Conservation (phyloP, 768 basidiomycete genomes). For the Piloderma croceum region DNA sequence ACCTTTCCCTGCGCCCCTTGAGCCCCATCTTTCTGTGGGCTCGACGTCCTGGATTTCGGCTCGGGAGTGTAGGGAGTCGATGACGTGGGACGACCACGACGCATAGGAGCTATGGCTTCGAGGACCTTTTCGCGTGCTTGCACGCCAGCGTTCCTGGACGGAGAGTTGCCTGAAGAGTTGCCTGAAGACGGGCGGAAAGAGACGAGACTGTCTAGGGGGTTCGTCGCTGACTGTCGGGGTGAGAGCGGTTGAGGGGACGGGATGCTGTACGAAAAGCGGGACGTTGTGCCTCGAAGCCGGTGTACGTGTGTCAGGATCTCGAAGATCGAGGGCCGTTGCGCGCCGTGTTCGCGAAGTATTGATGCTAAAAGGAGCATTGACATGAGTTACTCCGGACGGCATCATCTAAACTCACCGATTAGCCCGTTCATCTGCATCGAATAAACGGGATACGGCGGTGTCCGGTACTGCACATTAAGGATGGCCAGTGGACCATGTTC, state of each 20-base stretch:
- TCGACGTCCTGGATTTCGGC: conserved; percentile 27
- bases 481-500: conserved; percentile 96
- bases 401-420: conserved; percentile 55
- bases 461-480: conserved; percentile 91
- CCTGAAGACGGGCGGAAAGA: conserved; percentile 28
- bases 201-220: conserved; percentile 34
- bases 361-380: conserved; percentile 47
- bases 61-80: conserved; percentile 30
- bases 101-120: conserved; percentile 76
- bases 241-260: conserved; percentile 43
- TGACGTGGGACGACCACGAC: conserved; percentile 57
- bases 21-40: conserved; percentile 14
- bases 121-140: conserved; percentile 74
- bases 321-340: conserved; percentile 81
- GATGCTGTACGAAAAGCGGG: conserved; percentile 65
- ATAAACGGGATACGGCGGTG: conserved; percentile 84
- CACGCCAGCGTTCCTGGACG: conserved; percentile 45
- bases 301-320: conserved; percentile 83
- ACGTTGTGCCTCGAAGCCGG: conserved; percentile 80
- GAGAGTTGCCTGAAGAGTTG: conserved; percentile 19
- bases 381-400: conserved; percentile 3
- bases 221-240: conserved; percentile 29
- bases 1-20: conserved; percentile 11
- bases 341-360: conserved; percentile 89
- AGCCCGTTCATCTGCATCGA: conserved; percentile 76